Evolutionary conservation across 2,329 filamentous ascomycete species (phyloP).

Genomic region (Penicillium sclerotigenum): DNA sequence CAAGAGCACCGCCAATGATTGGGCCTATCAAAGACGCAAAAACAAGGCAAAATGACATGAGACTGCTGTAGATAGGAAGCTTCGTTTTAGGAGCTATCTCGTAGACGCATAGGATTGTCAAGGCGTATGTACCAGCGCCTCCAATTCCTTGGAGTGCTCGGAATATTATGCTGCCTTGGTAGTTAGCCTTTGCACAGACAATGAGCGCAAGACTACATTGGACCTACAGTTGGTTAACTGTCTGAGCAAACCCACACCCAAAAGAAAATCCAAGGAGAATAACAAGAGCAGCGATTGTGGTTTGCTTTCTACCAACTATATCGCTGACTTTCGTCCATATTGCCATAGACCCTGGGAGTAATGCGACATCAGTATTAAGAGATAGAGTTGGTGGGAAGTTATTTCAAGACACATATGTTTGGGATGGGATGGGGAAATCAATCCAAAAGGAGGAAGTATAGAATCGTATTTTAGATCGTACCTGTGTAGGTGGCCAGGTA

Average conservation of each 20-base stretch:
- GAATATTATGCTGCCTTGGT: slow-evolving; percentile 27
- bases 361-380: background rate
- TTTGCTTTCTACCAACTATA: slow-evolving; percentile 31
- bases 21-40: slow-evolving; percentile 25
- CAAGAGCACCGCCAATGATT: slow-evolving; percentile 26
- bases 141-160: slow-evolving; percentile 36
- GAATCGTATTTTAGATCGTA: slow-evolving; percentile 12
- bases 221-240: slow-evolving; percentile 30
- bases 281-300: slow-evolving; percentile 22
- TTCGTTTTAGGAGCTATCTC: slow-evolving; percentile 29
- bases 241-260: slow-evolving; percentile 31
- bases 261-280: slow-evolving; percentile 34
- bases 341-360: slow-evolving; percentile 26
- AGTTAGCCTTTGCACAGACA: background rate
- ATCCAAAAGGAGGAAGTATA: background rate
- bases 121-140: slow-evolving; percentile 30
- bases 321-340: slow-evolving; percentile 36
- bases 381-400: background rate
- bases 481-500: slow-evolving; percentile 36
- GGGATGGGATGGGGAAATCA: background rate
- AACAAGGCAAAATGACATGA: slow-evolving; percentile 24
- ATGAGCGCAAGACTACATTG: background rate
- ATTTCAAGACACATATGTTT: background rate
- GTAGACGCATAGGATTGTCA: slow-evolving; percentile 30
- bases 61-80: slow-evolving; percentile 22